phyloP scores from a whole-genome alignment of 331 rosid species.

The Prunus yedoensis region DNA sequence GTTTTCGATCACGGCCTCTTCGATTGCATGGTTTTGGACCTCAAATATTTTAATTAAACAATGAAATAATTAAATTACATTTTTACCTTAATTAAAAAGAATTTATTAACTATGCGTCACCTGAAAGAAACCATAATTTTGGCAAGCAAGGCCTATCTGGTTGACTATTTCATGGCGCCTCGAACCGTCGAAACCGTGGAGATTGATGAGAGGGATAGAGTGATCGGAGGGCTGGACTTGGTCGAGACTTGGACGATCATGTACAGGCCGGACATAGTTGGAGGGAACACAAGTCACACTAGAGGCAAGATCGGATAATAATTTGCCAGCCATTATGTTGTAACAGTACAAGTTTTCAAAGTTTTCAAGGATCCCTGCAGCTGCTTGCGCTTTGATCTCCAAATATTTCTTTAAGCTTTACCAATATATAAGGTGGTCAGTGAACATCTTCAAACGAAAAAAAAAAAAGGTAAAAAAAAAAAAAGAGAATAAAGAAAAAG shows the following conservation, averaged over 20 bases:
- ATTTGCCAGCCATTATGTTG: slow-evolving; percentile 7
- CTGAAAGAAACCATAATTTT: slow-evolving; percentile 26
- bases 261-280: slow-evolving; percentile 17
- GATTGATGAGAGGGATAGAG: slow-evolving; percentile 27
- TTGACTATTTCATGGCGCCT: slow-evolving; percentile 8
- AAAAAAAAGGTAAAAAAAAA: neutral
- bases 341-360: neutral
- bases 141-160: slow-evolving; percentile 28
- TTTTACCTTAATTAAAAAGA: too few relatives aligned
- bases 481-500: neutral
- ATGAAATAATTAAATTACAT: neutral
- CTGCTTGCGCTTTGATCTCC: neutral
- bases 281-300: slow-evolving; percentile 15
- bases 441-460: neutral
- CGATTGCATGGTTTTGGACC: slow-evolving; percentile 28
- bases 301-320: slow-evolving; percentile 5
- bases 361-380: neutral
- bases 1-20: slow-evolving; percentile 7
- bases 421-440: neutral
- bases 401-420: neutral
- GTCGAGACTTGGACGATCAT: slow-evolving; percentile 19
- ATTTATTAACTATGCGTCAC: neutral
- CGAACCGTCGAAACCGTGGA: slow-evolving; percentile 2
- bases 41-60: neutral
- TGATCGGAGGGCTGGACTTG: slow-evolving; percentile 11